Percentiles rank a stretch among this genome's conserved stretches.
Conservation (phyloP, 1,139 yeast genomes). For the Blastobotrys elegans region DNA sequence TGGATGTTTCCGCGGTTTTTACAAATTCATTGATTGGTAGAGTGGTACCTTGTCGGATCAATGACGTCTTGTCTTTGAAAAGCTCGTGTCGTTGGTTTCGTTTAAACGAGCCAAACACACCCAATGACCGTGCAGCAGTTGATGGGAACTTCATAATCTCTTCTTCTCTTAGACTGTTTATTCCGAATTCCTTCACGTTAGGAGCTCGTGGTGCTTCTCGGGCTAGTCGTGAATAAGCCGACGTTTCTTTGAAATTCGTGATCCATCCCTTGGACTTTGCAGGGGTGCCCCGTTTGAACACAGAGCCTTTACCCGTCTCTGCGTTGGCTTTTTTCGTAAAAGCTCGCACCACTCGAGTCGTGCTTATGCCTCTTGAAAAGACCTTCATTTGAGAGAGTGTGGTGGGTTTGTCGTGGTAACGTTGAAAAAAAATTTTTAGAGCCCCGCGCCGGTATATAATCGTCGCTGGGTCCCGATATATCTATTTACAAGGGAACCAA, state of each 20-base stretch:
- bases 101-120: slow-evolving; percentile 42
- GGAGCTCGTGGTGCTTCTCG: slow-evolving; percentile 15
- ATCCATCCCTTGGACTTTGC: slow-evolving; percentile 30
- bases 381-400: background rate
- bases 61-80: slow-evolving; percentile 42
- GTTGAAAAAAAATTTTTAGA: background rate
- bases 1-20: slow-evolving; percentile 20
- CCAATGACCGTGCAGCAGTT: slow-evolving; percentile 28
- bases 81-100: slow-evolving; percentile 50
- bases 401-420: background rate
- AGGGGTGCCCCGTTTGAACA: slow-evolving; percentile 30
- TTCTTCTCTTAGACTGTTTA: slow-evolving; percentile 16
- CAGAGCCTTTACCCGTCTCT: slow-evolving; percentile 15
- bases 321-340: slow-evolving; percentile 21
- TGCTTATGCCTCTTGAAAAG: slow-evolving; percentile 13
- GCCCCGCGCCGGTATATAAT: too few relatives aligned
- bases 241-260: slow-evolving; percentile 29
- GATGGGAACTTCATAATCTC: slow-evolving; percentile 24
- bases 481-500: too few relatives aligned
- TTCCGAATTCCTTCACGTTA: slow-evolving; percentile 14
- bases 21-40: slow-evolving; percentile 31
- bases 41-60: slow-evolving; percentile 39
- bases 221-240: slow-evolving; percentile 27
- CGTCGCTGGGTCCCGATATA: too few relatives aligned
- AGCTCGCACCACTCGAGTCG: slow-evolving; percentile 16